Percentiles rank a stretch among this genome's conserved stretches.
phyloP scores from a whole-genome alignment of 176 grass and related monocot genomes.

The Hsuehochloa calcarea region DNA sequence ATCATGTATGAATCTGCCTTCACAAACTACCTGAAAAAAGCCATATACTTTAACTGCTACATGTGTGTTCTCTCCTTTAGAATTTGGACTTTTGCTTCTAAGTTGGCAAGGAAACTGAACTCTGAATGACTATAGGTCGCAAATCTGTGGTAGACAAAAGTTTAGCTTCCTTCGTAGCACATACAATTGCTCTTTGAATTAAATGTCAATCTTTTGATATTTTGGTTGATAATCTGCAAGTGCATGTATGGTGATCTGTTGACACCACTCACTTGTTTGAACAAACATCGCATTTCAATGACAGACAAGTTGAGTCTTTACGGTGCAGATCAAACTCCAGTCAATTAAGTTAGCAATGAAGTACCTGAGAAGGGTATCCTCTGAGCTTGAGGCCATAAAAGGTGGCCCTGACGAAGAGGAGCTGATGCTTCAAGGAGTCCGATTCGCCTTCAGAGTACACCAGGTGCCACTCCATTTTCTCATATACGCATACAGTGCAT shows the following conservation, averaged over 20 bases:
- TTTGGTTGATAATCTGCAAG: background rate
- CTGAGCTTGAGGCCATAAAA: slow-evolving; percentile 75
- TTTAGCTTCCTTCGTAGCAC: background rate
- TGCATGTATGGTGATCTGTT: background rate
- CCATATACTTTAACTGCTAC: background rate
- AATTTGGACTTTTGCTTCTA: background rate
- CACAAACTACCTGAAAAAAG: background rate
- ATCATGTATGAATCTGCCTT: background rate
- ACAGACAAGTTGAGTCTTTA: background rate
- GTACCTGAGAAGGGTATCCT: slow-evolving; percentile 78
- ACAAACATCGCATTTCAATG: background rate
- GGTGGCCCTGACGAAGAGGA: slow-evolving; percentile 88
- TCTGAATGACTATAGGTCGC: background rate
- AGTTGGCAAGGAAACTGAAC: background rate
- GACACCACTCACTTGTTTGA: background rate
- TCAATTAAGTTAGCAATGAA: slow-evolving; percentile 91
- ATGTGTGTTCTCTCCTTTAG: background rate
- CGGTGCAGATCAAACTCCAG: slow-evolving; percentile 70
- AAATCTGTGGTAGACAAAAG: background rate
- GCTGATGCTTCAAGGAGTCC: slow-evolving; percentile 78
- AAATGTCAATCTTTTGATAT: background rate
- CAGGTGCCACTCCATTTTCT: slow-evolving; percentile 47
- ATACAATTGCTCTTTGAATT: background rate
- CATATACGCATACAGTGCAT: background rate
- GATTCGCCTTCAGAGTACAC: slow-evolving; percentile 95